Conservation (phyloP, 768 basidiomycete species). For the Rhodocollybia butyracea region DNA sequence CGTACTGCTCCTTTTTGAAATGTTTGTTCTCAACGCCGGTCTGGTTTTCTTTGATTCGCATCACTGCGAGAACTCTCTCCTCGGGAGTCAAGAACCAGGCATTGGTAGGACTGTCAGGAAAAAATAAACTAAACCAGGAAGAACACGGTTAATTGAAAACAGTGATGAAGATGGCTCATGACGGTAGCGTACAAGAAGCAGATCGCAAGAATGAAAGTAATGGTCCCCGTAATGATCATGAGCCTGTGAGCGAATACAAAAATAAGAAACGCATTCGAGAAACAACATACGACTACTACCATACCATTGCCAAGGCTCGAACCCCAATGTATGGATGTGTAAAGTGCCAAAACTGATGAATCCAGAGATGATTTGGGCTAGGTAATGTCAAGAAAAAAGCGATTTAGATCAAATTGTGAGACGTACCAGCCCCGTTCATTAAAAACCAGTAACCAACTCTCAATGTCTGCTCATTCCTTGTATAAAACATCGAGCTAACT, state of each 20-base stretch:
- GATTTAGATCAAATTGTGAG: background rate
- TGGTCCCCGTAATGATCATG: slow-evolving; percentile 64
- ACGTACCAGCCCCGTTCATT: slow-evolving; percentile 69
- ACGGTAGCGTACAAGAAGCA: slow-evolving; percentile 56
- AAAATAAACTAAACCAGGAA: slow-evolving; percentile 45
- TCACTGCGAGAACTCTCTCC: slow-evolving; percentile 64
- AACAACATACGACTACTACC: slow-evolving; percentile 1
- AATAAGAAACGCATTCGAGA: background rate
- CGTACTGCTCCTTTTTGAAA: slow-evolving; percentile 78
- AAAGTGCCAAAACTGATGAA: slow-evolving; percentile 60
- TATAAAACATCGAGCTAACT: slow-evolving; percentile 77
- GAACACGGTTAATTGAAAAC: background rate
- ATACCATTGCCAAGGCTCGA: slow-evolving; percentile 57
- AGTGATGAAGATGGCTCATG: background rate
- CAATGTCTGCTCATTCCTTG: slow-evolving; percentile 62
- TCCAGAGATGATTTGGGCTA: slow-evolving; percentile 65
- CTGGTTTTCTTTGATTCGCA: slow-evolving; percentile 72
- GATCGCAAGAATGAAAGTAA: slow-evolving; percentile 52
- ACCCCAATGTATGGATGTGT: slow-evolving; percentile 39
- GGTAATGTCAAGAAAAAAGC: background rate
- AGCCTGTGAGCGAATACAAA: slow-evolving; percentile 36
- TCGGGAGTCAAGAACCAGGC: slow-evolving; percentile 70
- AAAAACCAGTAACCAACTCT: slow-evolving; percentile 77
- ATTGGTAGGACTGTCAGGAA: slow-evolving; percentile 72
- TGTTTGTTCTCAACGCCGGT: slow-evolving; percentile 80